These are phyloP conservation scores for Suillus paluster DNA, from an alignment of 768 basidiomycete genomes.

Conservation along the genomic window DNA sequence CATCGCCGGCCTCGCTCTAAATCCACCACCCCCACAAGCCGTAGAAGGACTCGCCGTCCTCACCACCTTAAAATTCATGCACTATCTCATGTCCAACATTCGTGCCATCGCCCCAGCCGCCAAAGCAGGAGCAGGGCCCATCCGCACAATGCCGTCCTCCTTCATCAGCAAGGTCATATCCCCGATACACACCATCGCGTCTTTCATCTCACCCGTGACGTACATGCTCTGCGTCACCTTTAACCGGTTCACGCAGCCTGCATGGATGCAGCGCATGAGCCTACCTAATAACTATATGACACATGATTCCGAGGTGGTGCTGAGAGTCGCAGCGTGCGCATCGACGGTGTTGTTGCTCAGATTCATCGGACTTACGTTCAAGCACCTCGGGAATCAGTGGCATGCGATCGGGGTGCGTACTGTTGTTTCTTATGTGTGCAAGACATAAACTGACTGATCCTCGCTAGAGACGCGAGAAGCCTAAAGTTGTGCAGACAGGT, in stretches of 20 bases:
- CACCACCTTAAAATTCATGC: slow-evolving; percentile 29
- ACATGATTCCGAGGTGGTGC: slow-evolving; percentile 24
- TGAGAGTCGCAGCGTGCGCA: slow-evolving; percentile 32
- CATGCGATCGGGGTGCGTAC: slow-evolving; percentile 36
- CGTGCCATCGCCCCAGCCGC: slow-evolving; percentile 4
- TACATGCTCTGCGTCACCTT: slow-evolving; percentile 30
- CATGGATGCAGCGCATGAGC: slow-evolving; percentile 36
- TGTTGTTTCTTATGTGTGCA: background rate
- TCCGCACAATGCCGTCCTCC: slow-evolving; percentile 18
- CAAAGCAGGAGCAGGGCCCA: slow-evolving; percentile 21
- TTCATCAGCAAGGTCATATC: slow-evolving; percentile 29
- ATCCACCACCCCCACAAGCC: slow-evolving; percentile 16
- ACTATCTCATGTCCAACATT: slow-evolving; percentile 18
- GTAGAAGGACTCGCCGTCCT: slow-evolving; percentile 29
- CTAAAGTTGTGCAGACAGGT: slow-evolving; percentile 31
- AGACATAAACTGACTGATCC: background rate
- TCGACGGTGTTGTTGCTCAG: slow-evolving; percentile 24
- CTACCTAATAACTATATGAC: slow-evolving; percentile 28
- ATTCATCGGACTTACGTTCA: slow-evolving; percentile 17
- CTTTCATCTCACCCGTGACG: slow-evolving; percentile 29
- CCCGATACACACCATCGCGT: slow-evolving; percentile 30
- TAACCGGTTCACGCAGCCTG: slow-evolving; percentile 38
- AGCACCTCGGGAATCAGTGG: slow-evolving; percentile 32
- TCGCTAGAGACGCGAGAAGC: slow-evolving; percentile 34
- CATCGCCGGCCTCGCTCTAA: slow-evolving; percentile 29